phyloP scores from a whole-genome alignment of 352 stramenopile species.

The Pythium utonaiense region DNA sequence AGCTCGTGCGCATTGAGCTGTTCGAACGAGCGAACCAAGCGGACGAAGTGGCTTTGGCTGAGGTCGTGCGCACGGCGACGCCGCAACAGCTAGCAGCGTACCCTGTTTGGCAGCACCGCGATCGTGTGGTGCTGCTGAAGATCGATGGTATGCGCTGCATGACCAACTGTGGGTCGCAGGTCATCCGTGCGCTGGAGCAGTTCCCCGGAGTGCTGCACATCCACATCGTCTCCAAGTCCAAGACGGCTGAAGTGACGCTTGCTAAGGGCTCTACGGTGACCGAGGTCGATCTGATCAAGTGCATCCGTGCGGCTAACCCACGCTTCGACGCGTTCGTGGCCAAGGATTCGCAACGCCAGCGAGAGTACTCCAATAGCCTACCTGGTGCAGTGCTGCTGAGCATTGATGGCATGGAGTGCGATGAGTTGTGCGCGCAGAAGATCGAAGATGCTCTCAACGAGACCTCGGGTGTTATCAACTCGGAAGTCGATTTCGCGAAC shows the following conservation, averaged over 20 bases:
- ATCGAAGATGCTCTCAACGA: conserved; percentile 52
- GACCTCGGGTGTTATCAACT: conserved; percentile 54
- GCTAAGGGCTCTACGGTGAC: conserved; percentile 77
- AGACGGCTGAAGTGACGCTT: conserved; percentile 69
- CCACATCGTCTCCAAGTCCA: conserved; percentile 79
- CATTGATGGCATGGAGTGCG: conserved; percentile 76
- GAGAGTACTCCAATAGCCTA: conserved; percentile 40
- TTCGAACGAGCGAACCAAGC: conserved; percentile 32
- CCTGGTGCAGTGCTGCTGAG: conserved; percentile 65
- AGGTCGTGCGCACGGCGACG: conserved; percentile 48
- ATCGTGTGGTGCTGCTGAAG: conserved; percentile 69
- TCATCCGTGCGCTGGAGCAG: conserved; percentile 76
- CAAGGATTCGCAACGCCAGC: conserved; percentile 32
- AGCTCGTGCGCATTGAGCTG: conserved; percentile 66
- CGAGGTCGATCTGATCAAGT: conserved; percentile 85
- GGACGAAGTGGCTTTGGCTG: conserved; percentile 50
- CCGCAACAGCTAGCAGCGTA: conserved; percentile 54
- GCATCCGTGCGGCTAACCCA: conserved; percentile 66
- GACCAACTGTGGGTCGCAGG: conserved; percentile 79
- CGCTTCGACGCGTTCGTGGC: conserved; percentile 71
- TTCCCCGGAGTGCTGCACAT: conserved; percentile 82
- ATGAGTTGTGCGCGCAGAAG: conserved; percentile 56
- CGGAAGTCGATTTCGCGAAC: conserved; percentile 61
- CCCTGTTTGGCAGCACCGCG: conserved; percentile 78
- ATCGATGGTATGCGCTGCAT: conserved; percentile 88